phyloP scores from a whole-genome alignment of 2,329 filamentous ascomycete genomes.

The Fusarium mexicanum region DNA sequence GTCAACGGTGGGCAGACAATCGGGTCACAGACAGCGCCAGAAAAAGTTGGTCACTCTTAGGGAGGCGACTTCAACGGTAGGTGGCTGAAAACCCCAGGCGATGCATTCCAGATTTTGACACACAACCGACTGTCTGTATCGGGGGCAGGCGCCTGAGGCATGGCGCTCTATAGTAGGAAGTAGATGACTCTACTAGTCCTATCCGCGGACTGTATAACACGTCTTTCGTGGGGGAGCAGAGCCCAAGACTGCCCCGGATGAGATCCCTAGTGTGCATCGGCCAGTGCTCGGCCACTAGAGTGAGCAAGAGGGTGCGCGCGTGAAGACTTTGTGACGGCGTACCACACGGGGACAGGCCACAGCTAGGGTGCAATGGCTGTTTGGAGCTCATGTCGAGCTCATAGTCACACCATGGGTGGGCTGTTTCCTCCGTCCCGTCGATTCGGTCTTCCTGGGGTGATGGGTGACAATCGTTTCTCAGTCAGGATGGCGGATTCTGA shows the following conservation, averaged over 20 bases:
- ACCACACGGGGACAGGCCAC: conserved; percentile 38
- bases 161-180: not conserved
- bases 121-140: conserved; percentile 14
- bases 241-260: conserved; percentile 31
- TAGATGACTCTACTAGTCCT: conserved; percentile 13
- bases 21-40: conserved; percentile 26
- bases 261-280: conserved; percentile 24
- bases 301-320: conserved; percentile 29
- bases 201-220: conserved; percentile 13
- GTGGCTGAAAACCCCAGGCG: conserved; percentile 21
- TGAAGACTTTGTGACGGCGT: conserved; percentile 33
- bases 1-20: conserved; percentile 29
- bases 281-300: conserved; percentile 26
- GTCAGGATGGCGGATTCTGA: conserved; percentile 32
- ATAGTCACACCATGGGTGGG: conserved; percentile 44
- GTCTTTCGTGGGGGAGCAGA: conserved; percentile 13
- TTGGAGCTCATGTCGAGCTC: conserved; percentile 38
- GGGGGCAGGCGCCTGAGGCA: conserved; percentile 1
- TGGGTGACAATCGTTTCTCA: conserved; percentile 37
- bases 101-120: conserved; percentile 30
- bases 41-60: conserved; percentile 17
- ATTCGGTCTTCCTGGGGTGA: conserved; percentile 38
- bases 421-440: conserved; percentile 42
- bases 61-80: conserved; percentile 18
- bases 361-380: conserved; percentile 32